These are phyloP conservation scores for Phytophthora tubulina DNA, from an alignment of 352 stramenopile genomes.

Conservation along the genomic window DNA sequence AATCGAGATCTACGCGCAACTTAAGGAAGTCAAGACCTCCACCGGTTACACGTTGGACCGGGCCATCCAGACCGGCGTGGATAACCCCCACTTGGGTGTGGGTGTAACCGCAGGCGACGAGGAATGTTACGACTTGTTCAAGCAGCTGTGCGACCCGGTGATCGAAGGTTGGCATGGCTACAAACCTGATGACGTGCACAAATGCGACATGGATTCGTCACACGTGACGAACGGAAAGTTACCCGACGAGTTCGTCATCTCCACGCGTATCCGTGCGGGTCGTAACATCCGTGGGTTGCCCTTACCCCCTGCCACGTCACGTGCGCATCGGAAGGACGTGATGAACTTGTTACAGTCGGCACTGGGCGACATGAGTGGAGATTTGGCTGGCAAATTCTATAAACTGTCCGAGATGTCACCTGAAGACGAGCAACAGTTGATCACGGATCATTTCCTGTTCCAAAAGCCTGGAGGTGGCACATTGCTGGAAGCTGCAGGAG, in stretches of 20 bases:
- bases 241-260: slow-evolving; percentile 88
- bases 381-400: slow-evolving; percentile 83
- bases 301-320: slow-evolving; percentile 81
- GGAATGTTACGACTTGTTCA: slow-evolving; percentile 86
- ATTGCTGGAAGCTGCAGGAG: slow-evolving; percentile 74
- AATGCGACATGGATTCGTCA: slow-evolving; percentile 81
- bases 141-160: slow-evolving; percentile 79
- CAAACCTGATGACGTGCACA: slow-evolving; percentile 63
- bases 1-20: slow-evolving; percentile 71
- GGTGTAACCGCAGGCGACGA: slow-evolving; percentile 85
- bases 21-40: slow-evolving; percentile 73
- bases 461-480: slow-evolving; percentile 88
- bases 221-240: slow-evolving; percentile 62
- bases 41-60: slow-evolving; percentile 86
- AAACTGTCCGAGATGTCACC: slow-evolving; percentile 87
- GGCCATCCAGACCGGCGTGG: slow-evolving; percentile 79
- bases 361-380: slow-evolving; percentile 76
- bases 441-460: slow-evolving; percentile 91
- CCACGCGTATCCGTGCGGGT: slow-evolving; percentile 89
- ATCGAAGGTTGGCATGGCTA: slow-evolving; percentile 88
- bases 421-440: slow-evolving; percentile 87
- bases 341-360: slow-evolving; percentile 86
- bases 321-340: slow-evolving; percentile 82
- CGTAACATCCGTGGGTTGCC: slow-evolving; percentile 84
- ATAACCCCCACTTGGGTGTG: slow-evolving; percentile 77